Evolutionary conservation across 129 eudicot genomes (phyloP), one percentile per base, ranked within the genome.

Genomic region (Arctium lappa): DNA sequence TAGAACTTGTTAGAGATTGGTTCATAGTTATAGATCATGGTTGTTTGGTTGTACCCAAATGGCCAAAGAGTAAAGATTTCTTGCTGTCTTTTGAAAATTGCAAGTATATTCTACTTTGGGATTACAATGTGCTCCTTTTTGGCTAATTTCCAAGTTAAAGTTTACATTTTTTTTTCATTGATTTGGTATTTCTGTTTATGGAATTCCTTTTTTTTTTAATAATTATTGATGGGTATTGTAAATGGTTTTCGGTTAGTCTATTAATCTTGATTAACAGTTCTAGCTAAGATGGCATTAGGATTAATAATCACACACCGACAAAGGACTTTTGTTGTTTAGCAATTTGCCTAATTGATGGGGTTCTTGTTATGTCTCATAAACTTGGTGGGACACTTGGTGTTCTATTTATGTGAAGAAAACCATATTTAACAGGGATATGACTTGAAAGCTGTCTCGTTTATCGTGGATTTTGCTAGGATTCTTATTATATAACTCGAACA

Each of bases 41-140:
- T 56, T 69, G 44, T 42, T 50, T 74, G 50, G 74, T 56, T 83
- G 68, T 72, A 72, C 79, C 71, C 71, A 73, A 73, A 76, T 83
- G 72, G 81, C 37, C 63, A 46, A 60, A 76, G 68, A 68, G 36
- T 53, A 42, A 48, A 44, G 10, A 32, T 75, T 82, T 32, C 34
- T 75, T 63, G 38, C 29, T 82, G 42, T 80, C 50, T 42, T 5
- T 53, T 13, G 30, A 40, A 72, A 73, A 70, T 70, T 80, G 77
- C 48, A 32, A 46, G 37, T 15, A 30, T 79, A 30, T 18, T 62
- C 36, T n/a, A 12, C 69, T 27, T 78, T 42, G 53, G 38, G 56
- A 38, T 11, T 63, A 34, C 37, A 62, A 10, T 15, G 39, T 22
- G 30, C 15, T 15, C 4, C 38, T 39, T 78, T 79, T 79, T 31